A percentile compares a stretch with the other conserved stretches of the same genome.
Evolutionary conservation across 1,284 basidiomycete species (phyloP).

Genomic region (Ceratobasidium theobromae): DNA sequence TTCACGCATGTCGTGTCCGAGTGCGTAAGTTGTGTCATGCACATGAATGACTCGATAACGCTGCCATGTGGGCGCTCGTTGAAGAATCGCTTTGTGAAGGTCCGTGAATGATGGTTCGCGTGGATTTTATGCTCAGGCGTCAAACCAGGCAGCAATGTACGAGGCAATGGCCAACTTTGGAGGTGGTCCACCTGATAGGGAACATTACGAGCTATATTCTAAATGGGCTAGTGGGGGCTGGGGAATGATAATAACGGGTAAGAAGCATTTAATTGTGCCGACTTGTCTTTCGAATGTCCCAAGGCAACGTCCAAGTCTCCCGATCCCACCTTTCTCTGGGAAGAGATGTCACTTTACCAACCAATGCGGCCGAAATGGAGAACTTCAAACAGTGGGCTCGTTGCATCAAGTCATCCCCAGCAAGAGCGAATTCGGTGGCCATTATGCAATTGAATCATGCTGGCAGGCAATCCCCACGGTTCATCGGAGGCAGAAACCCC

Average conservation of each 20-base stretch:
- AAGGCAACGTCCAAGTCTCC: constrained; percentile 81
- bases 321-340: constrained; percentile 73
- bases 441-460: constrained; percentile 84
- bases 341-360: constrained; percentile 72
- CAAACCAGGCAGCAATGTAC: constrained; percentile 74
- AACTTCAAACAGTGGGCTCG: constrained; percentile 58
- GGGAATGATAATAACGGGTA: constrained; percentile 86
- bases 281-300: not conserved
- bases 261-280: constrained; percentile 20
- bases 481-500: constrained; percentile 65
- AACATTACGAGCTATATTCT: constrained; percentile 69
- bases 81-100: constrained; percentile 54
- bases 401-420: constrained; percentile 46
- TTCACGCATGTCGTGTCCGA: not conserved
- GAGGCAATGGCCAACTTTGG: constrained; percentile 71
- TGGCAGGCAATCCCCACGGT: constrained; percentile 76
- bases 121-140: constrained; percentile 34
- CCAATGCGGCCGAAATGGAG: constrained; percentile 46
- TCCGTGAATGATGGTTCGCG: constrained; percentile 39
- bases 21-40: not conserved
- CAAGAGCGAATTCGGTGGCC: constrained; percentile 45
- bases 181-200: constrained; percentile 71
- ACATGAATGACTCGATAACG: constrained; percentile 42
- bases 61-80: constrained; percentile 57
- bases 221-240: constrained; percentile 77